phyloP scores from a whole-genome alignment of 768 basidiomycete genomes.

The Serpula lacrymans region DNA sequence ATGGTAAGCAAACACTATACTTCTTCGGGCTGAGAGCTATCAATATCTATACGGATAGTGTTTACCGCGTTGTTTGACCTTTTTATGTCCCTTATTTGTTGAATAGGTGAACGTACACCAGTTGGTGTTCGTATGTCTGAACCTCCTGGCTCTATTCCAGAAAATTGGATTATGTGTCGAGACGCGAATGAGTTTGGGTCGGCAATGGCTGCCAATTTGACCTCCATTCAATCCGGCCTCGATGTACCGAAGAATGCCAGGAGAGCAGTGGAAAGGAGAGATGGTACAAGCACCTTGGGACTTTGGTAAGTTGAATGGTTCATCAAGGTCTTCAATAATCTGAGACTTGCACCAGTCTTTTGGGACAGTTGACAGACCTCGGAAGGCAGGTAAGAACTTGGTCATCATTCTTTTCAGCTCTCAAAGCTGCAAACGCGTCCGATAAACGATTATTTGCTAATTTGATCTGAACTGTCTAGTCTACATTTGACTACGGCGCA shows the following conservation, averaged over 20 bases:
- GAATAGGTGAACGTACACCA: conserved; percentile 70
- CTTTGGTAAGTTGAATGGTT: conserved; percentile 51
- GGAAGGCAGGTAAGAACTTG: conserved; percentile 55
- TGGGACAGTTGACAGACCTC: conserved; percentile 70
- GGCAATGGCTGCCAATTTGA: conserved; percentile 35
- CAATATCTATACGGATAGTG: not conserved
- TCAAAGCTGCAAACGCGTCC: not conserved
- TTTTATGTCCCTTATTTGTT: not conserved
- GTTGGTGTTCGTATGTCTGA: conserved; percentile 63
- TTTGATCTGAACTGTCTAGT: conserved; percentile 36
- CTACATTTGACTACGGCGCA: conserved; percentile 60
- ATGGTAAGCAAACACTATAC: conserved; percentile 45
- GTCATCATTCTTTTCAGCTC: too few species aligned
- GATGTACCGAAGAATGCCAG: conserved; percentile 34
- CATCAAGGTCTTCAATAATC: not conserved
- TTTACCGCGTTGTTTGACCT: not conserved
- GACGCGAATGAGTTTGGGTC: conserved; percentile 48
- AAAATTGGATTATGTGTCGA: conserved; percentile 67
- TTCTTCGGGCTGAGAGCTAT: not conserved
- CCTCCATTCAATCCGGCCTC: conserved; percentile 4
- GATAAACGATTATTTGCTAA: conserved; percentile 2
- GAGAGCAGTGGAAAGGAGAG: conserved; percentile 51
- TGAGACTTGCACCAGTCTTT: conserved; percentile 40
- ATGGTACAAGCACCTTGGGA: conserved; percentile 52
- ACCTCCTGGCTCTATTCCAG: conserved; percentile 62